Conservation (phyloP, 805 yeast genomes). For the Ogataea nitratoaversa region DNA sequence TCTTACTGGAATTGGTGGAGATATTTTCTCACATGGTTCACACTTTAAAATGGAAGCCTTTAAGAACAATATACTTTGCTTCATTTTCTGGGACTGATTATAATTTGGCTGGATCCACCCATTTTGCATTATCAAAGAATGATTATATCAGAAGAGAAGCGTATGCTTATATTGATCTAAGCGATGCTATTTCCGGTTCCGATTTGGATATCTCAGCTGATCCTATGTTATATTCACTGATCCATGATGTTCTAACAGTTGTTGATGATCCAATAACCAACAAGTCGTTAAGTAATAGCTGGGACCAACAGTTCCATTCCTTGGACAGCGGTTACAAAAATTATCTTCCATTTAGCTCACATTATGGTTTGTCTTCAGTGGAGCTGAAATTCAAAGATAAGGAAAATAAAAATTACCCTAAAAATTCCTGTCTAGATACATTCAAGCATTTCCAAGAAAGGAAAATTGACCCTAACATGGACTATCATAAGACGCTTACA, state of each 20-base stretch:
- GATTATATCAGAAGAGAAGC: constrained; percentile 55
- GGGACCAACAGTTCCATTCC: constrained; percentile 17
- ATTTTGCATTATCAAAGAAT: constrained; percentile 59
- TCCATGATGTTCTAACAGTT: constrained; percentile 37
- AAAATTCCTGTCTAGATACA: constrained; percentile 58
- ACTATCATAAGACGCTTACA: constrained; percentile 51
- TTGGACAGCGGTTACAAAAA: constrained; percentile 44
- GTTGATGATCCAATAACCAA: constrained; percentile 25
- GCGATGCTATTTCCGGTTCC: constrained; percentile 55
- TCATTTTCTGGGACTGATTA: constrained; percentile 82
- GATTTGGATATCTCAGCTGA: constrained; percentile 46
- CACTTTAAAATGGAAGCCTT: constrained; percentile 73
- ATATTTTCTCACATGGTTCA: constrained; percentile 61
- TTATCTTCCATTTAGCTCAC: constrained; percentile 61
- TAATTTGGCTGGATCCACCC: constrained; percentile 81
- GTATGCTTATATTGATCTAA: constrained; percentile 68
- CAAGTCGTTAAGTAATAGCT: constrained; percentile 17
- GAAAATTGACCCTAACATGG: constrained; percentile 53
- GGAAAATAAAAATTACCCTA: constrained; percentile 36
- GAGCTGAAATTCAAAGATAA: constrained; percentile 45
- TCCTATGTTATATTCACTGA: constrained; percentile 54
- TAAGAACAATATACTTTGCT: constrained; percentile 75
- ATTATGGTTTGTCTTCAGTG: constrained; percentile 66
- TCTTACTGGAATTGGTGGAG: constrained; percentile 66
- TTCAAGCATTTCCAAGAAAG: constrained; percentile 48